Conservation (phyloP, 306 rosid species). For the Lablab purpureus region DNA sequence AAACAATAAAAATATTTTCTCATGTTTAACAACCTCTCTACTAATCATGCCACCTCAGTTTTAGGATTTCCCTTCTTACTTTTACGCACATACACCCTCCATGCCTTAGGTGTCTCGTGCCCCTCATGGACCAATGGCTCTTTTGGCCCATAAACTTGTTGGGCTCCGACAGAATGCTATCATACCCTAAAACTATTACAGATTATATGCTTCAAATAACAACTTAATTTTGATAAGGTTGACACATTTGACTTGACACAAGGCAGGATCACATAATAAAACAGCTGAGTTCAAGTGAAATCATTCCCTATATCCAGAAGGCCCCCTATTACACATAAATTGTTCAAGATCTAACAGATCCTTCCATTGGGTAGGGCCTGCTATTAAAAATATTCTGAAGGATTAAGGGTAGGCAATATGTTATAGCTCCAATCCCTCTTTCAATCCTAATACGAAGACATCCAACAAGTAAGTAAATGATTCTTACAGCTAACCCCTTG, state of each 20-base stretch:
- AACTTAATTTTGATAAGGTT: constrained; percentile 18
- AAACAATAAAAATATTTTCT: too few species aligned
- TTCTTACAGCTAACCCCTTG: constrained; percentile 95
- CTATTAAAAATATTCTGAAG: constrained; percentile 23
- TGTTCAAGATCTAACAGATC: constrained; percentile 20
- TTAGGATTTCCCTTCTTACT: too few species aligned
- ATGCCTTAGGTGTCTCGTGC: too few species aligned
- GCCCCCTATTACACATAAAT: neutral
- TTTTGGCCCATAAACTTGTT: too few species aligned
- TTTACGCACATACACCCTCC: too few species aligned
- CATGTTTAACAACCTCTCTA: too few species aligned
- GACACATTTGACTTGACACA: constrained; percentile 18
- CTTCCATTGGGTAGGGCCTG: constrained; percentile 32
- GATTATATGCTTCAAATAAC: constrained; percentile 22
- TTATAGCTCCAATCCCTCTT: constrained; percentile 33
- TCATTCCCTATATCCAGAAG: constrained; percentile 33
- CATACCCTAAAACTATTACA: neutral
- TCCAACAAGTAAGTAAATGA: constrained; percentile 35
- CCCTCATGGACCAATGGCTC: too few species aligned
- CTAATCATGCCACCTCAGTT: too few species aligned
- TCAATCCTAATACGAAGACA: constrained; percentile 36
- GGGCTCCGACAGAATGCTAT: too few species aligned
- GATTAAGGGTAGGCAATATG: neutral
- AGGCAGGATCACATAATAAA: constrained; percentile 19
- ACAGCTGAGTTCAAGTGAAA: constrained; percentile 22